Base-by-base conservation (phyloP, 176 grass and related monocot species). In the Secale cereale region DNA sequence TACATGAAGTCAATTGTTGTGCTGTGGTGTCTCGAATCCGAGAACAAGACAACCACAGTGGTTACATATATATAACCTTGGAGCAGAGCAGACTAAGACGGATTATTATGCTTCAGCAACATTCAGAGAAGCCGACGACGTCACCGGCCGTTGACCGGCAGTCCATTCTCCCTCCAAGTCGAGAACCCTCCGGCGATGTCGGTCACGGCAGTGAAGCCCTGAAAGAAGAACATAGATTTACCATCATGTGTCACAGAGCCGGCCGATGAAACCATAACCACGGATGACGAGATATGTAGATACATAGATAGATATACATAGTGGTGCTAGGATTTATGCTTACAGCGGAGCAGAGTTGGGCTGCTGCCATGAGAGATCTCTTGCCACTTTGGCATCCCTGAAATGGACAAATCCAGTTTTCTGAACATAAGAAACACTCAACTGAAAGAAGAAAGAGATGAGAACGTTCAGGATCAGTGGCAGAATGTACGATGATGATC, bases 371-470 rank as follows among this genome's bases (percentile, higher is more conserved):
- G 57, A 97, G 88, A 35, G 92, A 94, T 48, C 92, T 92, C 81
- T 81, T 97, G 27, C 95, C 92, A 81, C 86, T 94, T 52, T 93
- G 88, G 87, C 95, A 94, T 57, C 95, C 92, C 95, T 97, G 85
- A 13, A 81, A 82, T 28, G 30, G 37, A 86, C 10, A 63, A 1
- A 39, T 10, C 8, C 14, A 50, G 22, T 19, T 3, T 26, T 78
- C 29, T 16, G 2, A 73, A 17, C 40, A 65, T 7, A 23, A 29
- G 26, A 23, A 9, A 30, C 7, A 6, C 9, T 5, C n/a, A 27
- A 41, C n/a, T 36, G 1, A 37, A 74, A 45, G 39, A 31, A 1
- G 40, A 28, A 8, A 45, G 0, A 26, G 26, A 13, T 7, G 35
- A 22, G 1, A 7, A 8, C n/a, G 3, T 22, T 61, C 20, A 25